phyloP scores from a whole-genome alignment of 208 protist species.

The Leishmania turanica region DNA sequence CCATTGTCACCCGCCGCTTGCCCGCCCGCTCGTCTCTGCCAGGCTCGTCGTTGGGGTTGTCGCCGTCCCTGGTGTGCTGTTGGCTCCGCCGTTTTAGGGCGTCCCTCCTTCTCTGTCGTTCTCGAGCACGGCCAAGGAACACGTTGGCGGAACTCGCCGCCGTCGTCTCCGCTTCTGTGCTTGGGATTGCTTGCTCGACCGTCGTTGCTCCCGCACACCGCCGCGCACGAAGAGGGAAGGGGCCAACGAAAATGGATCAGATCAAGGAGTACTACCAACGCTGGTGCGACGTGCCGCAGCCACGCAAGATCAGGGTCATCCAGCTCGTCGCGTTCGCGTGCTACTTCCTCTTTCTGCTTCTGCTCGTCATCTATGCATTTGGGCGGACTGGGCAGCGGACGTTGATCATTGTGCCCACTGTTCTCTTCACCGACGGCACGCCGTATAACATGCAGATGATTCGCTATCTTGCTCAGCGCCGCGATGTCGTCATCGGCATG shows the following conservation, averaged over 20 bases:
- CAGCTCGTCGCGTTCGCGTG: constrained; percentile 50
- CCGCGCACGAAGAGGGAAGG: background rate
- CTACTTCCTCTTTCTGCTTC: constrained; percentile 66
- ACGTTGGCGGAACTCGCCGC: too few relatives aligned
- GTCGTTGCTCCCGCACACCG: background rate
- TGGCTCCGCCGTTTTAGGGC: too few relatives aligned
- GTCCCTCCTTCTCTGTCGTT: background rate
- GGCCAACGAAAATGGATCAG: constrained; percentile 39
- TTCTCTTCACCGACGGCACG: constrained; percentile 76
- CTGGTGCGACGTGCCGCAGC: constrained; percentile 65
- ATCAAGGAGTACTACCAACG: constrained; percentile 36
- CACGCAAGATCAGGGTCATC: constrained; percentile 68
- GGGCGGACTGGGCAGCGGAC: constrained; percentile 52
- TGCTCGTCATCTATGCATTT: constrained; percentile 80
- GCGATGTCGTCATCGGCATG: constrained; percentile 60
- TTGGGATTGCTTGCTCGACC: background rate
- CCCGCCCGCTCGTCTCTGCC: too few relatives aligned
- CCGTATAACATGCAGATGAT: constrained; percentile 60
- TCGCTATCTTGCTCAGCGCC: constrained; percentile 67
- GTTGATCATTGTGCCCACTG: constrained; percentile 20
- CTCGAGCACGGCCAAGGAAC: background rate
- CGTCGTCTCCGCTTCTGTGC: background rate
- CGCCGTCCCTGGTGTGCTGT: too few relatives aligned
- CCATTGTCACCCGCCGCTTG: too few relatives aligned
- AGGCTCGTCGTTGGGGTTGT: too few relatives aligned